Evolutionary conservation across 257 asterid species (phyloP), one percentile per base, ranked within the genome.

Genomic region (Lithospermum erythrorhizon): DNA sequence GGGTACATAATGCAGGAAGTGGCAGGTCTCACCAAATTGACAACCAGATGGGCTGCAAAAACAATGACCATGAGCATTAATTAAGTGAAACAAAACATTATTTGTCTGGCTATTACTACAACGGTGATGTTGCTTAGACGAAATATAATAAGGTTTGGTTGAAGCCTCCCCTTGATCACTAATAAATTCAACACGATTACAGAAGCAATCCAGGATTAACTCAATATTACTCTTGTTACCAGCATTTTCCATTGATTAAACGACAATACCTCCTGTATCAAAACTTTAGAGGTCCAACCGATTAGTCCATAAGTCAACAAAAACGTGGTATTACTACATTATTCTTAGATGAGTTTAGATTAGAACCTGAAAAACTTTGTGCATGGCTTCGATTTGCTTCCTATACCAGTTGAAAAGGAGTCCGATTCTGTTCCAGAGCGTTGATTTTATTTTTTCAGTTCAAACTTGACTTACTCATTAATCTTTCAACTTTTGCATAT

Each of bases 381-480:
- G 96, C 98, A 90, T 73, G 98, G 96, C 98, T 90, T 87, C 81
- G 89, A 85, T 87, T 87, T 90, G 96, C 94, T 87, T 86, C 98
- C 95, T 90, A 90, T 85, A 85, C 95, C 96, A 64, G 85, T 70
- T 75, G 95, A 72, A 77, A 74, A 72, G 71, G 95, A 83, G 83
- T 85, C 95, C 85, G 59, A 70, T 82, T 87, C 98, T 90, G 98
- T 85, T 77, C 72, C 91, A 90, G 81, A 73, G 69, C 78, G 77
- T 87, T 90, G 66, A 79, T 77, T 73, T 67, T 67, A 67, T 78
- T 58, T 7, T 35, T 67, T 73, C 77, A 81, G 87, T 73, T 75
- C 4, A 72, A 68, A 72, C 74, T 73, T 65, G 69, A 58, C 54
- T 61, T 58, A 61, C 66, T 70, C 74, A 55, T 74, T 79, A 71